These are phyloP conservation scores for Phytophthora agathidicida DNA, from an alignment of 352 stramenopile species.

Conservation along the genomic window DNA sequence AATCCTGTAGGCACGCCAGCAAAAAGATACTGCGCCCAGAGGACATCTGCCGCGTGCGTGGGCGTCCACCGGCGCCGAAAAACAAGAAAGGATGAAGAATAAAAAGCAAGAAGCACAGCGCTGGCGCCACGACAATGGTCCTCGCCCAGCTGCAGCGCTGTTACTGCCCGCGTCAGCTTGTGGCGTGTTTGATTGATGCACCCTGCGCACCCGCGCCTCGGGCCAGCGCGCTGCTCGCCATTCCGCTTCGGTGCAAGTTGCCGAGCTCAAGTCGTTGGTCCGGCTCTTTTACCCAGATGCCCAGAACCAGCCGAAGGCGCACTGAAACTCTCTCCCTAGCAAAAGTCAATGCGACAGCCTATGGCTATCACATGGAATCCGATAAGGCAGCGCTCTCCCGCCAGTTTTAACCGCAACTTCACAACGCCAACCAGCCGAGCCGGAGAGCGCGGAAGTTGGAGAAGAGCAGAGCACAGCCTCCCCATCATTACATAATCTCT, in stretches of 20 bases:
- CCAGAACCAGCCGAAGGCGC: constrained; percentile 25
- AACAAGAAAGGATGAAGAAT: too few relatives aligned
- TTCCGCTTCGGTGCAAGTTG: constrained; percentile 9
- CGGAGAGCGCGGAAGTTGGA: constrained; percentile 2
- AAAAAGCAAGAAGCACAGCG: too few relatives aligned
- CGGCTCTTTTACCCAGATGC: constrained; percentile 36
- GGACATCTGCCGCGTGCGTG: constrained; percentile 29
- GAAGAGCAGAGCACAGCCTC: constrained; percentile 28
- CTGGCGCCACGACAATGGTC: neutral
- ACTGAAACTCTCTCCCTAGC: constrained; percentile 37
- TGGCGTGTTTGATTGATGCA: constrained; percentile 1
- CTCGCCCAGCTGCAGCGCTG: neutral
- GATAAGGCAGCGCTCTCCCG: constrained; percentile 35
- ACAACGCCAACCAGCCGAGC: constrained; percentile 29
- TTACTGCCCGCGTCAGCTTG: constrained; percentile 7
- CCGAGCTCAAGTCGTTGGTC: constrained; percentile 17
- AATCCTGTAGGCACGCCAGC: constrained; percentile 26
- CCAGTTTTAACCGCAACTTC: constrained; percentile 29
- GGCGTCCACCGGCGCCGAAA: constrained; percentile 4
- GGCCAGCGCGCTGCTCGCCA: constrained; percentile 13
- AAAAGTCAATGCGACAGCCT: constrained; percentile 35
- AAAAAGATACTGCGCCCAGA: constrained; percentile 19
- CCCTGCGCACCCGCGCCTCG: neutral
- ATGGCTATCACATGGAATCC: constrained; percentile 42
- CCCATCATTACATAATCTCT: constrained; percentile 83